Conservation (phyloP, 495 filamentous ascomycete species). For the Lasiosphaeris hirsuta region DNA sequence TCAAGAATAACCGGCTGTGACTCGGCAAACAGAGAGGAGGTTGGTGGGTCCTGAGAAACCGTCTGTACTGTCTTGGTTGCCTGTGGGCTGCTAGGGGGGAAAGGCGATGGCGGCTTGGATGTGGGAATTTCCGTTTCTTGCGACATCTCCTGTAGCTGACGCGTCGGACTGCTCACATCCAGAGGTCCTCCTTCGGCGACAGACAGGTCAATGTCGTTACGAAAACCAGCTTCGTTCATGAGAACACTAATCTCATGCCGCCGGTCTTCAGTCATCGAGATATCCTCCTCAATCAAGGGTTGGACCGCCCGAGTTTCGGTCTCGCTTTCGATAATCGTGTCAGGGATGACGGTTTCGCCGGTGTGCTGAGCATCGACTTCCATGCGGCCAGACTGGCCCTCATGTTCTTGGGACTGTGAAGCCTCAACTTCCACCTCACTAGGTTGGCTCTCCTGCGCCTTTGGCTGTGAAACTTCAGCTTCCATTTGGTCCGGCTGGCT, state of each 20-base stretch:
- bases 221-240: slow-evolving; percentile 25
- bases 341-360: slow-evolving; percentile 19
- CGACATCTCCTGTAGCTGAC: slow-evolving; percentile 24
- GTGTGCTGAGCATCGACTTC: background rate
- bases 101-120: background rate
- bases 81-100: background rate
- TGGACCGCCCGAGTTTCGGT: slow-evolving; percentile 6
- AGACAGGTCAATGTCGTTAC: slow-evolving; percentile 22
- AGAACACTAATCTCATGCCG: slow-evolving; percentile 23
- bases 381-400: background rate
- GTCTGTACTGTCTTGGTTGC: no score
- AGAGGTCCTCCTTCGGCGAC: slow-evolving; percentile 5
- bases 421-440: no score
- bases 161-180: slow-evolving; percentile 29
- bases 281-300: background rate
- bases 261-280: slow-evolving; percentile 23
- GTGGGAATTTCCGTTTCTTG: slow-evolving; percentile 6
- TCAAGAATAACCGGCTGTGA: slow-evolving; percentile 27
- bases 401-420: no score
- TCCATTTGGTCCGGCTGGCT: no score
- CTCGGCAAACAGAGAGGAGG: slow-evolving; percentile 16
- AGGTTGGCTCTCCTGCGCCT: background rate
- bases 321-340: slow-evolving; percentile 8
- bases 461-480: background rate
- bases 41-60: slow-evolving; percentile 2